Percentiles rank a stretch among this genome's conserved stretches.
phyloP scores from a whole-genome alignment of 352 stramenopile genomes.

The Globisporangium perplexum region DNA sequence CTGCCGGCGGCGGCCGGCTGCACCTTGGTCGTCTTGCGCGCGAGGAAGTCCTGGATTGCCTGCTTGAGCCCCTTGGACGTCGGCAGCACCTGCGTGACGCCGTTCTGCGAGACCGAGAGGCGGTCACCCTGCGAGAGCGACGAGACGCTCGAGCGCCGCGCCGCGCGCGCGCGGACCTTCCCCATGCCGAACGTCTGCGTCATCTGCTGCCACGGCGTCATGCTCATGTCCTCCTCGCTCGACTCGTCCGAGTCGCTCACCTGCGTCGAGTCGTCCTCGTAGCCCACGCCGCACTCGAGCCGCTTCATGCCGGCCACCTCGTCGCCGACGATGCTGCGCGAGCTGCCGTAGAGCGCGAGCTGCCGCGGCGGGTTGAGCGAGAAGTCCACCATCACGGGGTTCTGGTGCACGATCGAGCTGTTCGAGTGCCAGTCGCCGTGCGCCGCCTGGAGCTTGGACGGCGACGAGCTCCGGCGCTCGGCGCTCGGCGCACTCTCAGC shows the following conservation, averaged over 20 bases:
- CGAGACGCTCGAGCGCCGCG: slow-evolving; percentile 56
- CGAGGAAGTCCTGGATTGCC: slow-evolving; percentile 51
- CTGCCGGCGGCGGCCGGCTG: slow-evolving; percentile 27
- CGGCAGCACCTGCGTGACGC: slow-evolving; percentile 40
- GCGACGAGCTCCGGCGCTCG: not conserved
- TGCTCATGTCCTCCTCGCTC: slow-evolving; percentile 68
- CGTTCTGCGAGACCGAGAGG: slow-evolving; percentile 43
- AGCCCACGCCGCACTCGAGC: slow-evolving; percentile 66
- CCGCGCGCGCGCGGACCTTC: slow-evolving; percentile 29
- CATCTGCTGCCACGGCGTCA: slow-evolving; percentile 84
- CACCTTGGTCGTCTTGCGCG: slow-evolving; percentile 66
- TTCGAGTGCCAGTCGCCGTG: slow-evolving; percentile 12
- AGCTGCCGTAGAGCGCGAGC: slow-evolving; percentile 15
- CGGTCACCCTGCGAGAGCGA: slow-evolving; percentile 59
- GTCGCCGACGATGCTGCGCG: slow-evolving; percentile 29
- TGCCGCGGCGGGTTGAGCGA: slow-evolving; percentile 31
- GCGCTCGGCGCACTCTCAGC: not conserved
- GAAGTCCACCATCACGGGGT: slow-evolving; percentile 42
- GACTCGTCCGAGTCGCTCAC: slow-evolving; percentile 78
- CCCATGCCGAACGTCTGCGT: slow-evolving; percentile 77
- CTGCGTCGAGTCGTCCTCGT: slow-evolving; percentile 78
- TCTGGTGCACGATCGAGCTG: slow-evolving; percentile 14
- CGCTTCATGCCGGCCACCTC: slow-evolving; percentile 51
- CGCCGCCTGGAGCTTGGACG: slow-evolving; percentile 1
- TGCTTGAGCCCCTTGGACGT: slow-evolving; percentile 56